phyloP scores from a whole-genome alignment of 257 asterid species.

The Capsicum pubescens region DNA sequence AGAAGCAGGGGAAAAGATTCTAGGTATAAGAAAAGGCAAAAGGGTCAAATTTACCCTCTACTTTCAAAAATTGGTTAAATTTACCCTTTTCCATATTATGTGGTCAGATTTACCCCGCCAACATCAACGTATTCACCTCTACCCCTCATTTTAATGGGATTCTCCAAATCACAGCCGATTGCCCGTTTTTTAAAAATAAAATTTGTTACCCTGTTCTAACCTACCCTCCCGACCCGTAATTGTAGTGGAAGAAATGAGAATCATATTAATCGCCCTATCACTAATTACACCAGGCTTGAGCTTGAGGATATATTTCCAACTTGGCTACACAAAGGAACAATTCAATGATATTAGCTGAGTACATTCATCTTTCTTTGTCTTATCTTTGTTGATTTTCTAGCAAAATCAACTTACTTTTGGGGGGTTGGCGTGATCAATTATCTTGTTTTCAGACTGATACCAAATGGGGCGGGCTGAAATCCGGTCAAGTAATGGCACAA shows the following conservation, averaged over 20 bases:
- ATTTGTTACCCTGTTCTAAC: no score
- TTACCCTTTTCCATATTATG: no score
- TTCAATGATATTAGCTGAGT: slow-evolving; percentile 80
- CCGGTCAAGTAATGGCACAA: slow-evolving; percentile 70
- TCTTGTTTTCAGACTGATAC: slow-evolving; percentile 68
- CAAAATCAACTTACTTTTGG: background rate
- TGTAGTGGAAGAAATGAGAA: slow-evolving; percentile 77
- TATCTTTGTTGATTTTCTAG: slow-evolving; percentile 17
- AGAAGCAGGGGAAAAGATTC: no score
- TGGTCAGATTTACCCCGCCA: no score
- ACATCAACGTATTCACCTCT: no score
- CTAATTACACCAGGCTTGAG: slow-evolving; percentile 79
- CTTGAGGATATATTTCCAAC: slow-evolving; percentile 77
- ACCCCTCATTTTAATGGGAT: no score
- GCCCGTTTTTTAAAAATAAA: no score
- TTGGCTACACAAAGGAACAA: slow-evolving; percentile 82
- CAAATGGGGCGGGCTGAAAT: slow-evolving; percentile 87
- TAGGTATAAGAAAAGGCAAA: no score
- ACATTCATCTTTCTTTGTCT: slow-evolving; percentile 39
- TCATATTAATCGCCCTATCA: slow-evolving; percentile 76
- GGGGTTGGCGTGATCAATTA: background rate
- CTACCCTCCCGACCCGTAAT: slow-evolving; percentile 43
- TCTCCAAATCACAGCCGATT: no score
- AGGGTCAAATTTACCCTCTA: no score
- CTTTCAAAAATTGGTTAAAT: no score